Percentiles rank a stretch among this genome's conserved stretches.
Evolutionary conservation across 2,329 filamentous ascomycete species (phyloP).

Genomic region (Stylonectria norvegica): DNA sequence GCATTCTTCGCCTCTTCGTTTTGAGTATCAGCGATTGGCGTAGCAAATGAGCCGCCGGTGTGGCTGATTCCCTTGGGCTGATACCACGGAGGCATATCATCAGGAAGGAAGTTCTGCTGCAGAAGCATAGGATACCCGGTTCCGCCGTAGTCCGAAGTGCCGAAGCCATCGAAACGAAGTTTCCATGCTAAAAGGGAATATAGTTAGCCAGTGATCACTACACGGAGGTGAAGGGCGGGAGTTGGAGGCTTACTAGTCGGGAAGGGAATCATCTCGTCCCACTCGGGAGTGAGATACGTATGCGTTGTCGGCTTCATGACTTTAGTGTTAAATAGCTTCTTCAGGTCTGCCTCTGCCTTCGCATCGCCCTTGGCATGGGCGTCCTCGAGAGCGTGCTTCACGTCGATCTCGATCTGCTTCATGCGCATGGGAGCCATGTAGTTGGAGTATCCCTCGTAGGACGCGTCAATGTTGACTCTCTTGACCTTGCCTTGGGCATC

Average conservation of each 20-base stretch:
- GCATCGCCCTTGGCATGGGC: slow-evolving; percentile 1
- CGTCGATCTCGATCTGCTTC: slow-evolving; percentile 9
- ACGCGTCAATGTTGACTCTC: slow-evolving; percentile 10
- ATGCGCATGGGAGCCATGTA: slow-evolving; percentile 21
- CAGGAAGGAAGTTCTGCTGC: neutral
- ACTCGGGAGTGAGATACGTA: slow-evolving; percentile 18
- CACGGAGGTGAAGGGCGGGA: neutral
- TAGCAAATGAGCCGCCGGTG: neutral
- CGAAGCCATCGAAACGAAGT: slow-evolving; percentile 36
- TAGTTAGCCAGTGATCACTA: neutral
- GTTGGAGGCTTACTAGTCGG: slow-evolving; percentile 37
- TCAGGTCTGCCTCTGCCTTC: neutral
- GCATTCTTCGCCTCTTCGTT: neutral
- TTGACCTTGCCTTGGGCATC: slow-evolving; percentile 14
- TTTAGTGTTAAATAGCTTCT: slow-evolving; percentile 6
- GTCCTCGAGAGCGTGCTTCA: neutral
- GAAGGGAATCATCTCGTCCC: slow-evolving; percentile 24
- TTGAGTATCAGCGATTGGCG: neutral
- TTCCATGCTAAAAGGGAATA: slow-evolving; percentile 22
- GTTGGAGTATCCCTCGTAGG: slow-evolving; percentile 16
- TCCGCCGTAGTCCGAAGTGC: neutral
- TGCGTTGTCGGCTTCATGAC: slow-evolving; percentile 11
- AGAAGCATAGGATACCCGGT: neutral
- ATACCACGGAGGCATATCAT: neutral
- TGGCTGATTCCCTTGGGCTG: neutral